Conservation (phyloP, 306 rosid species). For the Argentina anserina region DNA sequence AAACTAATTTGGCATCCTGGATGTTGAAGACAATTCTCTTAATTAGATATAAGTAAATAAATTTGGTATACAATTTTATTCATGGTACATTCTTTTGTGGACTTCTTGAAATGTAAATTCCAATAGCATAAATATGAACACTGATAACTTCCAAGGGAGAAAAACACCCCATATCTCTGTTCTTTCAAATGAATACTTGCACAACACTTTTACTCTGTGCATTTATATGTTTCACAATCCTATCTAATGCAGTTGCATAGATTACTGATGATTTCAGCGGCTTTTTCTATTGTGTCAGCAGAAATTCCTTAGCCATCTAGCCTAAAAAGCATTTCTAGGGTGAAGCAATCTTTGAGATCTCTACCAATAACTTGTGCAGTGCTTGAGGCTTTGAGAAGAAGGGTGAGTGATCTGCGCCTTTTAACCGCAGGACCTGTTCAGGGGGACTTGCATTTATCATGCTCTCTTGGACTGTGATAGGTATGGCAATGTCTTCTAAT, state of each 20-base stretch:
- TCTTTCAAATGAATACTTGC: constrained; percentile 14
- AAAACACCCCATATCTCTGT: not conserved
- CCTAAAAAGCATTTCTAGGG: constrained; percentile 22
- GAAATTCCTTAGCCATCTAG: constrained; percentile 14
- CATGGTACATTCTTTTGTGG: not conserved
- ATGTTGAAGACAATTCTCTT: not conserved
- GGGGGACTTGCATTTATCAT: constrained; percentile 78
- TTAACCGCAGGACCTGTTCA: constrained; percentile 62
- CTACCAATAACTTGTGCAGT: constrained; percentile 77
- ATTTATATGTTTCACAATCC: constrained; percentile 26
- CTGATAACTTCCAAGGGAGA: constrained; percentile 12
- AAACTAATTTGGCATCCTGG: not conserved
- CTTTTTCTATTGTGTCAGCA: constrained; percentile 29
- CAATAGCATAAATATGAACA: constrained; percentile 10
- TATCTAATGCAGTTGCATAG: constrained; percentile 19
- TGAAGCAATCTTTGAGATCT: constrained; percentile 60
- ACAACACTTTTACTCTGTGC: constrained; percentile 17
- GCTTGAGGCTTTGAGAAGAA: constrained; percentile 99
- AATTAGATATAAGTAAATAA: not conserved
- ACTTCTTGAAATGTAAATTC: constrained; percentile 3
- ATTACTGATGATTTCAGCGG: constrained; percentile 9
- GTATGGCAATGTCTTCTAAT: constrained; percentile 87
- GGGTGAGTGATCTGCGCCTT: constrained; percentile 93
- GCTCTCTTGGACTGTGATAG: constrained; percentile 60
- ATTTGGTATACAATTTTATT: not conserved